Percentiles rank a stretch among this genome's conserved stretches.
Conservation (phyloP, 1,139 yeast species). For the Suhomyces atakaporum region DNA sequence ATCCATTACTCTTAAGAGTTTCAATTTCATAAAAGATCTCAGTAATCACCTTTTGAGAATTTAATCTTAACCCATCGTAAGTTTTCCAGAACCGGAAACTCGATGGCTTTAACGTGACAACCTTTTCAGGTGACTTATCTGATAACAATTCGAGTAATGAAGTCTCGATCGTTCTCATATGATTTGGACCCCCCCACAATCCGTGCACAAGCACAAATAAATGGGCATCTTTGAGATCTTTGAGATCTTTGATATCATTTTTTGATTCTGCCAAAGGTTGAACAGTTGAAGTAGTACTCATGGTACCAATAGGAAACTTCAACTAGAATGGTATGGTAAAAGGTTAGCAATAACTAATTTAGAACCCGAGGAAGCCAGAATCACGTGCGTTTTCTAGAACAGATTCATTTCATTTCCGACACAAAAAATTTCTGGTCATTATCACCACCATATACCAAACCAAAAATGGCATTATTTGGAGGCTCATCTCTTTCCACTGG, state of each 20-base stretch:
- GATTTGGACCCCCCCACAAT: slow-evolving; percentile 82
- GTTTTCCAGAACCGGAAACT: slow-evolving; percentile 77
- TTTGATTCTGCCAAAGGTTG: no score
- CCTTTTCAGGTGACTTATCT: slow-evolving; percentile 37
- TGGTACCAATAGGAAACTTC: no score
- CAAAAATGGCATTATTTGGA: slow-evolving; percentile 39
- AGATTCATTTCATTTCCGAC: background rate
- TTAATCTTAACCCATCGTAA: slow-evolving; percentile 77
- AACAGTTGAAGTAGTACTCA: no score
- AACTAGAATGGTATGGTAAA: no score
- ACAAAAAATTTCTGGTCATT: slow-evolving; percentile 1
- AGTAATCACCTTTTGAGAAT: slow-evolving; percentile 66
- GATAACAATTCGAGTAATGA: slow-evolving; percentile 46
- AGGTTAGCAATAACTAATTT: no score
- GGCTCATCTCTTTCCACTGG: slow-evolving; percentile 24
- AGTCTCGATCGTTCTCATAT: slow-evolving; percentile 62
- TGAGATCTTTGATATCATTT: background rate
- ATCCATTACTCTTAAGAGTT: slow-evolving; percentile 40
- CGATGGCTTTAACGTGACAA: slow-evolving; percentile 63
- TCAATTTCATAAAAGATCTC: slow-evolving; percentile 65
- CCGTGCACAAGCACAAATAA: slow-evolving; percentile 84
- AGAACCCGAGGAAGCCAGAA: slow-evolving; percentile 1
- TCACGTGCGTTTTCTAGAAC: slow-evolving; percentile 1
- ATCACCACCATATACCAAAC: no score
- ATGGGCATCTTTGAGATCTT: slow-evolving; percentile 42